Evolutionary conservation across 2,329 filamentous ascomycete genomes (phyloP).

Genomic region (Talaromyces islandicus): DNA sequence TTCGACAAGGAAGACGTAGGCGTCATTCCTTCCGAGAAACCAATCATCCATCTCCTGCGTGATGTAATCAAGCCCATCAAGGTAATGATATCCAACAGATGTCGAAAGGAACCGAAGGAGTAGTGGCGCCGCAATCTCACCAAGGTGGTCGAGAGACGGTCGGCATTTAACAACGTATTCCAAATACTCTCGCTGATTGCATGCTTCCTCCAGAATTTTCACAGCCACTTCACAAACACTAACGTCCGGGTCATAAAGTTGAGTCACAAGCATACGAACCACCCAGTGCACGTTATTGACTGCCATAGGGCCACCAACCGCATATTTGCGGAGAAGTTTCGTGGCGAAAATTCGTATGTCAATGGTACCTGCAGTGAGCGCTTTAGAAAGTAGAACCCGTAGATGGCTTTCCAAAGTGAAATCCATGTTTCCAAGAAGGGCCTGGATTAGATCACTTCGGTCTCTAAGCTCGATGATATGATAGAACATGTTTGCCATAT

Average conservation of each 20-base stretch:
- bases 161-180: conserved; percentile 97
- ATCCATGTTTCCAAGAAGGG: conserved; percentile 85
- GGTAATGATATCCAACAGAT: conserved; percentile 94
- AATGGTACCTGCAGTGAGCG: conserved; percentile 84
- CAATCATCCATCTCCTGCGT: conserved; percentile 99
- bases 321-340: conserved; percentile 79
- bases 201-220: conserved; percentile 95
- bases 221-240: conserved; percentile 95
- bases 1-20: conserved; percentile 91
- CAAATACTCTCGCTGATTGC: conserved; percentile 82
- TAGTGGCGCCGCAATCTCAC: conserved; percentile 91
- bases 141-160: conserved; percentile 87
- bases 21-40: conserved; percentile 94
- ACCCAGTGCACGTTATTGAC: conserved; percentile 83
- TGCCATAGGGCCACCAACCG: conserved; percentile 49
- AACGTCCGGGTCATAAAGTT: conserved; percentile 94
- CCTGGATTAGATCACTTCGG: conserved; percentile 83
- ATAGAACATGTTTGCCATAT: conserved; percentile 99
- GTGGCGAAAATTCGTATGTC: conserved; percentile 87
- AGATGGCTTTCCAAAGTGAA: conserved; percentile 85
- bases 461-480: conserved; percentile 91
- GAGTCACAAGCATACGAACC: conserved; percentile 92
- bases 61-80: conserved; percentile 96
- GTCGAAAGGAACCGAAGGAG: conserved; percentile 90
- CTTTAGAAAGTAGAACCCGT: conserved; percentile 86